These are phyloP conservation scores for Leptomonas seymouri DNA, from an alignment of 208 protist species.

Conservation along the genomic window DNA sequence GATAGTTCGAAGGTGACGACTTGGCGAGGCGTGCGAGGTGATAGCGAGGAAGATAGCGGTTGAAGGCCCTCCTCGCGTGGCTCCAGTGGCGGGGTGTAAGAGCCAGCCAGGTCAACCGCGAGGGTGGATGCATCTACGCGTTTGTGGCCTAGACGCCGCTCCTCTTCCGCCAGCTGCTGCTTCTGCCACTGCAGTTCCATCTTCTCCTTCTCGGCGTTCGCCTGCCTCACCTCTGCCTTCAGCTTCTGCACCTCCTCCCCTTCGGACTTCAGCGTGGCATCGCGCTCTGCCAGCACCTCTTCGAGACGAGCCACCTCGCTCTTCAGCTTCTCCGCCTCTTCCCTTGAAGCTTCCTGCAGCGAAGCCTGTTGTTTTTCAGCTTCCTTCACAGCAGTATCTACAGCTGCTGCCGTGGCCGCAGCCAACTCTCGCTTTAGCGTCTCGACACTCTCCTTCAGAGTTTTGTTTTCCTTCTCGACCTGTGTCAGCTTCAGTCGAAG, in stretches of 20 bases:
- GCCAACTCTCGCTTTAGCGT: conserved; percentile 15
- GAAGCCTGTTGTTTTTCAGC: background rate
- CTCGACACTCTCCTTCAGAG: conserved; percentile 14
- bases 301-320: background rate
- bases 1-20: conserved; percentile 14
- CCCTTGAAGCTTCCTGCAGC: background rate
- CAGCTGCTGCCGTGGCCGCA: background rate
- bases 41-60: background rate
- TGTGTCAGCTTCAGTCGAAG: conserved; percentile 10
- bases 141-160: background rate
- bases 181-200: background rate
- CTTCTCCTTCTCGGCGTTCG: background rate
- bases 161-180: background rate
- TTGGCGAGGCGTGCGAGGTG: conserved; percentile 4
- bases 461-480: conserved; percentile 11
- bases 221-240: conserved; percentile 7
- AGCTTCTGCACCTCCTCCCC: conserved; percentile 4
- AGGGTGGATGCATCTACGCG: background rate
- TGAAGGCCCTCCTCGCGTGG: background rate
- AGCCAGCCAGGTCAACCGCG: too few relatives aligned
- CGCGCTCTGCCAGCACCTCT: background rate
- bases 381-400: background rate
- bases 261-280: background rate
- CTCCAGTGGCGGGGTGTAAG: background rate
- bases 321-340: conserved; percentile 1